phyloP scores from a whole-genome alignment of 164 flowering plant species.

The Berberis vulgaris region DNA sequence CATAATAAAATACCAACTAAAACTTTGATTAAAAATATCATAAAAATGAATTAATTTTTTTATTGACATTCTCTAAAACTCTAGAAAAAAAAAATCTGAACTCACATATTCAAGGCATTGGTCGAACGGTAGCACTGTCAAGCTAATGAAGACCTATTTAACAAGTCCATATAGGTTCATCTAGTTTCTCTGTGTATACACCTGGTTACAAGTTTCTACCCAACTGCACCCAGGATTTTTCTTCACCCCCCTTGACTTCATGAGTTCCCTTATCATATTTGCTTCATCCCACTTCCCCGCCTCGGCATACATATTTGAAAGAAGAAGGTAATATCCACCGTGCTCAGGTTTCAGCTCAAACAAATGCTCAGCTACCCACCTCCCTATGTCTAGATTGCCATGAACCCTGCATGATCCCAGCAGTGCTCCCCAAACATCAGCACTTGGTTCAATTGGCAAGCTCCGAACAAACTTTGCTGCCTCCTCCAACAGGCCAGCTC shows the following conservation, averaged over 20 bases:
- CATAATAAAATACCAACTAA: too few relatives aligned
- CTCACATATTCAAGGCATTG: too few relatives aligned
- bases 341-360: slow-evolving; percentile 8
- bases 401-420: slow-evolving; percentile 1
- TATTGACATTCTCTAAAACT: too few relatives aligned
- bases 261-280: slow-evolving; percentile 8
- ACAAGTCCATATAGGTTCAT: too few relatives aligned
- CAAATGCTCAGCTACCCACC: slow-evolving; percentile 6
- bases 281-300: slow-evolving; percentile 13
- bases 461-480: slow-evolving; percentile 1
- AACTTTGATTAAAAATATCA: too few relatives aligned
- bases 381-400: slow-evolving; percentile 1
- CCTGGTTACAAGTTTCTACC: background rate
- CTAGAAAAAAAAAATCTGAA: too few relatives aligned
- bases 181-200: background rate
- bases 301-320: slow-evolving; percentile 13
- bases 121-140: too few relatives aligned
- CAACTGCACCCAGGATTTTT: slow-evolving; percentile 8
- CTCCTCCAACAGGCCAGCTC: slow-evolving; percentile 6
- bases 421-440: slow-evolving; percentile 6
- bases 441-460: slow-evolving; percentile 5
- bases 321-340: slow-evolving; percentile 6
- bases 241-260: slow-evolving; percentile 10
- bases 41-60: too few relatives aligned
- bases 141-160: too few relatives aligned